Evolutionary conservation across 495 filamentous ascomycete species (phyloP), one percentile per base, ranked within the genome.

Genomic region (Sordaria brevicollis): DNA sequence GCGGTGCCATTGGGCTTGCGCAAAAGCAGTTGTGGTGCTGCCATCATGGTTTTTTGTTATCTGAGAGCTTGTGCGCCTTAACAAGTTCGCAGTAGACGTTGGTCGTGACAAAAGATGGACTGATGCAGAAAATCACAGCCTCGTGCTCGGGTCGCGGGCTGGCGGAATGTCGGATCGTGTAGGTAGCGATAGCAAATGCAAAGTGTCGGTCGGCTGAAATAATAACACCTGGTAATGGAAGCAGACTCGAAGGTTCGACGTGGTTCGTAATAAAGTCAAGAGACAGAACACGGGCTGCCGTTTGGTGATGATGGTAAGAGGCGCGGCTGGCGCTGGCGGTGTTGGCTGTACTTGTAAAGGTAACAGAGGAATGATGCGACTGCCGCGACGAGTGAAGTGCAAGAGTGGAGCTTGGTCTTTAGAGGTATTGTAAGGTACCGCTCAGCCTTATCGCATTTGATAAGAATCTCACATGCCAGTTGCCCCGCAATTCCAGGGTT

Each of bases 11-110:
- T 79, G 5, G 76, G 36, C 65, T 75, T 79, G 54, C 77, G 76
- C 17, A 74, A 76, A 34, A 81, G 71, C 57, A 77, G 71, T 72
- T 78, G 79, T 4, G 80, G 80, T 13, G 79, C 74, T 67, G 73
- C 36, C 79, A 78, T 80, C 65, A 70, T 57, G 36, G 69, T 66
- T 31, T 65, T 65, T 66, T 68, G 62, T 39, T 54, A 49, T 10
- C 17, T 69, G 67, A 31, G 29, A 11, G 36, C 39, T 3, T 11
- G 17, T 3, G 36, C 21, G 66, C 10, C 5, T 34, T 25, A 37
- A 67, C 2, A 15, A 34, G n/a, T n/a, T 29, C 25, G 5, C 3
- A 13, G 1, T 31, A 31, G 13, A 31, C 33, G 49, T 57, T 2
- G 10, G 21, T 54, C 15, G 25, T 67, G 31, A n/a, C 4, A 17